These are phyloP conservation scores for Amanita rimosa DNA, from an alignment of 768 basidiomycete species.

Conservation along the genomic window DNA sequence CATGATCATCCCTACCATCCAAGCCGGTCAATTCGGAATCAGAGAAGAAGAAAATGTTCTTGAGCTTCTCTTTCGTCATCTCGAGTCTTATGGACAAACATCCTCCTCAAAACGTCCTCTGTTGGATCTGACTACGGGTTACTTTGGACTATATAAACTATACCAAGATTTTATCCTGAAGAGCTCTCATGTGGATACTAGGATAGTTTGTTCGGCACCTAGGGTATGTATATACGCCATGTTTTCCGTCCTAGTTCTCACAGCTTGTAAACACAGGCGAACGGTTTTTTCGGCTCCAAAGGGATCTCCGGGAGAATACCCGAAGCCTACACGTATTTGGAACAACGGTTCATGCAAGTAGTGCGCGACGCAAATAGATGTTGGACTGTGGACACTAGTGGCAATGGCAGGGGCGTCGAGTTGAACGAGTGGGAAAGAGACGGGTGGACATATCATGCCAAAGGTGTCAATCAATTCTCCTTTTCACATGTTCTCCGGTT, in stretches of 20 bases:
- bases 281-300: constrained; percentile 86
- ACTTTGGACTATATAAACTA: constrained; percentile 76
- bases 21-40: constrained; percentile 80
- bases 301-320: constrained; percentile 92
- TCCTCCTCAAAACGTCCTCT: constrained; percentile 22
- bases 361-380: constrained; percentile 35
- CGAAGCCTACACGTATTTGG: constrained; percentile 86
- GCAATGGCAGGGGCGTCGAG: constrained; percentile 39
- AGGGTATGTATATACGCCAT: constrained; percentile 40
- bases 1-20: constrained; percentile 62
- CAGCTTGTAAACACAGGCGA: constrained; percentile 46
- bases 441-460: constrained; percentile 98
- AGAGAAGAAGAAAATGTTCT: constrained; percentile 74
- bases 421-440: constrained; percentile 80
- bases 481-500: background rate
- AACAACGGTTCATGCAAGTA: constrained; percentile 71
- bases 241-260: background rate
- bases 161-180: constrained; percentile 69
- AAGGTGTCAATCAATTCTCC: constrained; percentile 46
- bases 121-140: constrained; percentile 86
- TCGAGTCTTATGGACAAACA: constrained; percentile 16
- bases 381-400: constrained; percentile 18
- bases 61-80: constrained; percentile 41
- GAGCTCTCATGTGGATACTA: constrained; percentile 41
- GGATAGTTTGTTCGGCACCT: constrained; percentile 80